These are phyloP conservation scores for Tolypocladium endophyticum DNA, from an alignment of 2,329 filamentous ascomycete genomes.

Conservation along the genomic window DNA sequence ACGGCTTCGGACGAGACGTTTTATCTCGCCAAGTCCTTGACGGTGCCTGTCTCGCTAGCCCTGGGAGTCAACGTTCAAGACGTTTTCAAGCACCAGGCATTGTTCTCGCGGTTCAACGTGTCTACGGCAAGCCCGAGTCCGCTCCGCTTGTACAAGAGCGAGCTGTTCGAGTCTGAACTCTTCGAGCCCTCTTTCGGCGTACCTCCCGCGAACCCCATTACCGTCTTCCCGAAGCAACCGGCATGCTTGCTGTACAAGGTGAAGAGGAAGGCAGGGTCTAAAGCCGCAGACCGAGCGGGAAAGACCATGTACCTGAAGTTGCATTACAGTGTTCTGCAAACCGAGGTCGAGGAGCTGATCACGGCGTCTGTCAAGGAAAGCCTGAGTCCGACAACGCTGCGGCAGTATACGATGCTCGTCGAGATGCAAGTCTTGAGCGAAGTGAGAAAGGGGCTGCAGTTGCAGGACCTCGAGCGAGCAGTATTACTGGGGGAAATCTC, in stretches of 20 bases:
- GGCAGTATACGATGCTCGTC: constrained; percentile 36
- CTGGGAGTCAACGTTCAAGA: constrained; percentile 96
- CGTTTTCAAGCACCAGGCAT: constrained; percentile 70
- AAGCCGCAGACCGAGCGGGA: constrained; percentile 16
- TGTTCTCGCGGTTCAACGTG: constrained; percentile 88
- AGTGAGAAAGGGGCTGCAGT: constrained; percentile 31
- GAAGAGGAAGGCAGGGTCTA: constrained; percentile 37
- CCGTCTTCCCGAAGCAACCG: constrained; percentile 73
- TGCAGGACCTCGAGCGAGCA: constrained; percentile 44
- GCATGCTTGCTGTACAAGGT: constrained; percentile 75
- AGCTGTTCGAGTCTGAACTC: constrained; percentile 58
- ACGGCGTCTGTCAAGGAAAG: constrained; percentile 28
- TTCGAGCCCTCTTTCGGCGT: constrained; percentile 55
- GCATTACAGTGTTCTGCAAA: constrained; percentile 65
- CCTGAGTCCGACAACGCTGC: constrained; percentile 29
- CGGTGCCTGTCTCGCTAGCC: constrained; percentile 63
- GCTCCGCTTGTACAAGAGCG: constrained; percentile 60
- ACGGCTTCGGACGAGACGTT: constrained; percentile 47
- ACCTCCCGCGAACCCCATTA: constrained; percentile 38
- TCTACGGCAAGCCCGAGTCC: constrained; percentile 70
- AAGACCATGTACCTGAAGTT: constrained; percentile 58
- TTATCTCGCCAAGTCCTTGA: constrained; percentile 36
- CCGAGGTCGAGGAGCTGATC: constrained; percentile 53
- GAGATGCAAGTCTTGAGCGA: constrained; percentile 32
- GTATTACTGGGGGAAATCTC: constrained; percentile 41